Conservation (phyloP, 768 basidiomycete species). For the Sarcodon sp. region DNA sequence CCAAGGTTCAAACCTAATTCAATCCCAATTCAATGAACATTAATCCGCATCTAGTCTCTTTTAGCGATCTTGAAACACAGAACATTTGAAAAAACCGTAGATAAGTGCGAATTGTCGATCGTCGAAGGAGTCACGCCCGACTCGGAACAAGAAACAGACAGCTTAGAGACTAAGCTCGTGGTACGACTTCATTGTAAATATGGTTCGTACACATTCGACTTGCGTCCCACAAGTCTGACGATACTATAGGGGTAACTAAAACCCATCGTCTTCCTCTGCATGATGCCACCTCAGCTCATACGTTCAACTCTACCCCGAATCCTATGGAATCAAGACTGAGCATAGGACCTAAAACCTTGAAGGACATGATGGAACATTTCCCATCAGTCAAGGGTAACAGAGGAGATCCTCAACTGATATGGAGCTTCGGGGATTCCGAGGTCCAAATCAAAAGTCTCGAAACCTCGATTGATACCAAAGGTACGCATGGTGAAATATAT, state of each 20-base stretch:
- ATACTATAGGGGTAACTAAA: conserved; percentile 54
- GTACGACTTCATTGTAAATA: conserved; percentile 76
- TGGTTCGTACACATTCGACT: conserved; percentile 27
- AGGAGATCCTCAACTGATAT: conserved; percentile 68
- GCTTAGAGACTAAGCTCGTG: conserved; percentile 59
- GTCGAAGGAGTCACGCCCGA: conserved; percentile 31
- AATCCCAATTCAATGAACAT: background rate
- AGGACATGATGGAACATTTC: conserved; percentile 76
- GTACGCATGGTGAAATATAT: conserved; percentile 17
- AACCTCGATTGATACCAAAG: conserved; percentile 51
- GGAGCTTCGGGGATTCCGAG: conserved; percentile 63
- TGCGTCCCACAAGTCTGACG: conserved; percentile 4
- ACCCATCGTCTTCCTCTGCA: conserved; percentile 64
- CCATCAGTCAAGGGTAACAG: conserved; percentile 47
- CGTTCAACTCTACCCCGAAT: conserved; percentile 36
- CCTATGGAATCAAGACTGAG: conserved; percentile 51
- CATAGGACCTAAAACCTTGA: conserved; percentile 61
- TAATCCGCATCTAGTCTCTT: conserved; percentile 33
- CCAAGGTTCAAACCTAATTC: conserved; percentile 35
- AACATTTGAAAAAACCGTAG: conserved; percentile 65
- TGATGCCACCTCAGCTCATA: conserved; percentile 33
- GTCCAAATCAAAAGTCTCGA: conserved; percentile 60
- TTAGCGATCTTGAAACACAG: conserved; percentile 64
- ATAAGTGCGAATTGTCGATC: conserved; percentile 64
- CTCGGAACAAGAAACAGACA: conserved; percentile 33